Evolutionary conservation across 371 early-diverging fungal species (phyloP).

Genomic region (Rhizopus delemar): DNA sequence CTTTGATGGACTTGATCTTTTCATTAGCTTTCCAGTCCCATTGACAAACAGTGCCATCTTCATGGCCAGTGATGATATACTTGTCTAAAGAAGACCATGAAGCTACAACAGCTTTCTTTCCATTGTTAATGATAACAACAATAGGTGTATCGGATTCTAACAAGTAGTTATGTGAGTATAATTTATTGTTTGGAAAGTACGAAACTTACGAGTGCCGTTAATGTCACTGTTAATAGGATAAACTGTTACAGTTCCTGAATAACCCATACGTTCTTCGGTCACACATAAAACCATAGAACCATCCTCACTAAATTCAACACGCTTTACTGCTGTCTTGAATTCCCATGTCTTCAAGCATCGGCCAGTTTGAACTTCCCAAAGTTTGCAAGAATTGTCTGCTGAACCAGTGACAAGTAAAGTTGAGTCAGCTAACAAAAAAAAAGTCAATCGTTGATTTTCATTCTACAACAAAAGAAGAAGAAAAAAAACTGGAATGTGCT

Average conservation of each 20-base stretch:
- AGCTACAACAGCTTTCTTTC: constrained; percentile 92
- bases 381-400: constrained; percentile 91
- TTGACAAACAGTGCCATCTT: constrained; percentile 87
- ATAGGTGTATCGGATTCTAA: constrained; percentile 74
- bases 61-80: constrained; percentile 90
- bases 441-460: neutral
- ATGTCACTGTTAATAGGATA: constrained; percentile 71
- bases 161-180: neutral
- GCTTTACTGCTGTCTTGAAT: constrained; percentile 90
- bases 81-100: constrained; percentile 91
- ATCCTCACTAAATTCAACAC: constrained; percentile 90
- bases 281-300: constrained; percentile 86
- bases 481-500: neutral
- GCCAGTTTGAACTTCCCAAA: constrained; percentile 97
- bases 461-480: neutral
- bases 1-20: constrained; percentile 59
- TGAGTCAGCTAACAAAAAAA: constrained; percentile 44
- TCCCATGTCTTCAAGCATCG: constrained; percentile 87
- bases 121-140: constrained; percentile 63
- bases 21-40: constrained; percentile 85
- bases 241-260: constrained; percentile 80
- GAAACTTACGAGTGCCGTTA: constrained; percentile 35
- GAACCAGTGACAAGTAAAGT: constrained; percentile 90
- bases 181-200: neutral
- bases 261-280: constrained; percentile 97